Base-by-base conservation (phyloP, 306 rosid genomes). In the Lathyrus sativus region DNA sequence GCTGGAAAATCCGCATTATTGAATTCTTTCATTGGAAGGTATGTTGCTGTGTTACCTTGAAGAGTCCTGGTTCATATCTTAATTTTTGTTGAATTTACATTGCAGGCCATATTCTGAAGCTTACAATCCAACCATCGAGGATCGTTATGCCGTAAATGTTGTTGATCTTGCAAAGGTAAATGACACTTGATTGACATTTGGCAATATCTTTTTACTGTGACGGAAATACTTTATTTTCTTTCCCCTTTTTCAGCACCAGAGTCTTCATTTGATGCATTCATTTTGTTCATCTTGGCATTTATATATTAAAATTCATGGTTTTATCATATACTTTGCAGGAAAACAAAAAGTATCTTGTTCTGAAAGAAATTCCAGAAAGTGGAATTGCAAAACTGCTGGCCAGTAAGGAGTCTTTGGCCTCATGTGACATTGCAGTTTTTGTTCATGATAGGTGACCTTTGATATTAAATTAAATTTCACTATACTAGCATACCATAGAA, bases 281-380 rank as follows among this genome's bases (percentile, higher is more conserved):
- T 65, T 65, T 44, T 66, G 41, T 50, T 12, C 26, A 9, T 69
- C 41, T 43, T 14, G 15, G 9, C 19, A 39, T 69, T 37, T n/a
- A n/a, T 48, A 43, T 45, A 62, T 56, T 69, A 10, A 43, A 41
- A 13, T 54, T 28, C 14, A 13, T 24, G 17, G 35, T 43, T 43
- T 46, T 71, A 19, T 63, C 9, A 3, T 62, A 56, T 69, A 70
- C 26, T 79, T 74, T 67, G 17, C 74, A 93, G 99, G 96, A 87
- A 74, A 68, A 81, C 65, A 85, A 81, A 75, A 93, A 85, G 69
- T 87, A 84, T 65, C 83, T 93, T 70, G 88, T 88, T 42, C 70
- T 93, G 76, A 84, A 88, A 79, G 99, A 93, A 78, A 88, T 93
- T 68, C 89, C 99, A 17, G 95, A 88, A 88, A 90, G 85, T 74